phyloP scores from a whole-genome alignment of 768 basidiomycete genomes.

The Pseudohyphozyma bogoriensis region DNA sequence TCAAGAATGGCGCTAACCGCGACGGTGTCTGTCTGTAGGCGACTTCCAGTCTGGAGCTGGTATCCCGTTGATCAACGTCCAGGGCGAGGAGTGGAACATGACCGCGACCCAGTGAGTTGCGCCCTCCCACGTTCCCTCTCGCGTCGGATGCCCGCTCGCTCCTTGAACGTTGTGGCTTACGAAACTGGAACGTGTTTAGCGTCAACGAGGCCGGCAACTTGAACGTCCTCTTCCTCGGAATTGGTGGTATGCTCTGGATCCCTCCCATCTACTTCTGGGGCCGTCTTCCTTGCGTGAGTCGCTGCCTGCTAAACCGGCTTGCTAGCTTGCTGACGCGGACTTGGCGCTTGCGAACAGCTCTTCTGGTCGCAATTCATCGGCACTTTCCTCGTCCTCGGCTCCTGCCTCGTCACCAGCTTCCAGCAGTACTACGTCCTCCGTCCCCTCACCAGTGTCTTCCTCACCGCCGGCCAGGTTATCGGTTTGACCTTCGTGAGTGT shows the following conservation, averaged over 20 bases:
- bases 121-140: conserved; percentile 11
- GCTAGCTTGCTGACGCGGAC: no score
- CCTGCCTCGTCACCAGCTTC: conserved; percentile 17
- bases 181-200: conserved; percentile 5
- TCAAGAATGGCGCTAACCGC: no score
- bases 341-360: no score
- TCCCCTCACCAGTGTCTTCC: conserved; percentile 26
- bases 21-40: not conserved
- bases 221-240: conserved; percentile 22
- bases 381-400: conserved; percentile 24
- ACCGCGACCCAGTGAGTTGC: not conserved
- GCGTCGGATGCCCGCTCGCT: no score
- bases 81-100: not conserved
- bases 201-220: conserved; percentile 26
- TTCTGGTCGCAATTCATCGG: conserved; percentile 30
- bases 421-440: conserved; percentile 23
- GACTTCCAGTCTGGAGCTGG: conserved; percentile 26
- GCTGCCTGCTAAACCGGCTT: no score
- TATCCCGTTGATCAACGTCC: conserved; percentile 7
- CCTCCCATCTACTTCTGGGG: conserved; percentile 25
- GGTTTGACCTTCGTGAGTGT: conserved; percentile 12
- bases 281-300: no score
- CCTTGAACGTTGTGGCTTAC: no score
- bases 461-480: conserved; percentile 20
- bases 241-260: conserved; percentile 22